These are phyloP conservation scores for Leucosporidium creatinivorum DNA, from an alignment of 768 basidiomycete genomes.

Conservation along the genomic window DNA sequence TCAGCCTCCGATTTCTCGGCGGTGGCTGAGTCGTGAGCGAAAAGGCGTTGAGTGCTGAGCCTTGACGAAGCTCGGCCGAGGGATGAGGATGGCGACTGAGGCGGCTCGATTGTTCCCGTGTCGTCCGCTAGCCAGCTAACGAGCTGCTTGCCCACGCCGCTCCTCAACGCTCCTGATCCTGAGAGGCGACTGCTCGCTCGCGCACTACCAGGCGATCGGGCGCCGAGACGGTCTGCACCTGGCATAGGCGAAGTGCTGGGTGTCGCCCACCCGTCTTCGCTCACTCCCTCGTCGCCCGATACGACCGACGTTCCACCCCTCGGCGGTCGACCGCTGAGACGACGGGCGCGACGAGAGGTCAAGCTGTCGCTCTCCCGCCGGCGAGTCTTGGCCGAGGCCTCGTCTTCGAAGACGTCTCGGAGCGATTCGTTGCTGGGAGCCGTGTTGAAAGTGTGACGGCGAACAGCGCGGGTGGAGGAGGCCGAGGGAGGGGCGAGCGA, in stretches of 20 bases:
- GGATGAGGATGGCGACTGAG: neutral
- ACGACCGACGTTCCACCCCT: neutral
- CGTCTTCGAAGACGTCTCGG: neutral
- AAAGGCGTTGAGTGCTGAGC: too few species aligned
- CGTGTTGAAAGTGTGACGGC: neutral
- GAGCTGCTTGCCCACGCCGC: neutral
- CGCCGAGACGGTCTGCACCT: neutral
- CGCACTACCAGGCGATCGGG: neutral
- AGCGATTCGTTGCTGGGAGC: neutral
- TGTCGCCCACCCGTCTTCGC: neutral
- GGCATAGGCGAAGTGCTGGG: neutral
- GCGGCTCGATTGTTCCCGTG: neutral
- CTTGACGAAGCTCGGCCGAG: too few species aligned
- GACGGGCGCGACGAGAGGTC: neutral
- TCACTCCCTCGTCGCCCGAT: neutral
- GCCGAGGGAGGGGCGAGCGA: neutral
- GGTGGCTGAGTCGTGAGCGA: too few species aligned
- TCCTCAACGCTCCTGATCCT: slow-evolving; percentile 2
- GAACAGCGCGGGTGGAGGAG: neutral
- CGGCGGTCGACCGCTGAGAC: neutral
- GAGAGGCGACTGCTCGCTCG: slow-evolving; percentile 6
- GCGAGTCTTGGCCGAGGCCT: neutral
- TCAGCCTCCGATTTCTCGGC: neutral
- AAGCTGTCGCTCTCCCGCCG: neutral
- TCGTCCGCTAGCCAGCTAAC: neutral